Evolutionary conservation across 169 alveolate genomes (phyloP), one percentile per base, ranked within the genome.

Genomic region (Condylostoma magnum): DNA sequence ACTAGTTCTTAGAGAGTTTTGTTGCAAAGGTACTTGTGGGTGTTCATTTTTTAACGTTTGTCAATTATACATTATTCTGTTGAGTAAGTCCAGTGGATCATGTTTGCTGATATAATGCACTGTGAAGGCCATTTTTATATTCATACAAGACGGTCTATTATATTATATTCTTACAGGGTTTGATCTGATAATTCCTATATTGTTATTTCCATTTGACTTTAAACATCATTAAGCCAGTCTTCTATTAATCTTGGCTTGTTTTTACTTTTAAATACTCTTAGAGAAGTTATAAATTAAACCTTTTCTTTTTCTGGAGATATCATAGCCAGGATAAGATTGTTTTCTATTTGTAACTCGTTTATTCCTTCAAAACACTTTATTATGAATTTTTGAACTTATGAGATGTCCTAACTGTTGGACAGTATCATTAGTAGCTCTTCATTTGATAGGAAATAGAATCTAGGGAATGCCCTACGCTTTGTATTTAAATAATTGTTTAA

Each of bases 391-490:
- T 94, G 95, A 31, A 95, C 90, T 58, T 85, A 85, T 66, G 87
- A 92, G 1, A 97, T 97, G 68, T 91, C 96, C 76, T 92, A 91
- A n/a, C 96, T 84, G 69, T 95, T 90, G 34, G 98, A 98, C 46
- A 97, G 78, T 51, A 97, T 94, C 76, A 92, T 97, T 57, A 97
- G 89, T 70, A 95, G 84, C 77, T 95, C 99, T 73, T 95, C 97
- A 79, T 95, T 95, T 37, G 98, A 95, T 47, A 97, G 83, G 84
- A 97, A 95, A 84, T 95, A 97, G 86, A 96, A 96, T 60, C 99
- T 90, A 27, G 98, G 98, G 90, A 97, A 97, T 20, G 93, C 94
- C 22, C 82, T 78, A 74, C 96, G 74, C 78, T 92, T 92, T 37
- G 93, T 84, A 72, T 92, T 94, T 50, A 92, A 72, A 68, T 92